A percentile compares a stretch with the other conserved stretches of the same genome.
Evolutionary conservation across 2,329 filamentous ascomycete species (phyloP).

Genomic region (Trichoderma sp.): DNA sequence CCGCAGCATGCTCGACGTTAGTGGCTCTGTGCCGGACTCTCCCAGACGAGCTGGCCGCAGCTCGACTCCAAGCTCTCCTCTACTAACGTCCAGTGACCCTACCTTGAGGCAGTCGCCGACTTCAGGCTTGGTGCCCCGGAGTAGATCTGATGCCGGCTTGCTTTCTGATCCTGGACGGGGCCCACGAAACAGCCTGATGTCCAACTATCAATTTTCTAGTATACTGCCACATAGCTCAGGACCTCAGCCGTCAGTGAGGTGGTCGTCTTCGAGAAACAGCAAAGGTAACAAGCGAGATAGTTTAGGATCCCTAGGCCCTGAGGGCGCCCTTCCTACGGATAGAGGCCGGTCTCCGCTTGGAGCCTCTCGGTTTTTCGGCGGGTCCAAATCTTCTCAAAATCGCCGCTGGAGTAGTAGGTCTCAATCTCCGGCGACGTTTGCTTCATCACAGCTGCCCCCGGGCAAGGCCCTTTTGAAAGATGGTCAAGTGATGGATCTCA

Average conservation of each 20-base stretch:
- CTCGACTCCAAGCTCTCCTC: slow-evolving; percentile 40
- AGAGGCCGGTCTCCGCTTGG: slow-evolving; percentile 46
- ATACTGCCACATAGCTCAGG: slow-evolving; percentile 57
- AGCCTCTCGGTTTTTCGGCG: slow-evolving; percentile 36
- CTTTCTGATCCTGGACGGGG: slow-evolving; percentile 40
- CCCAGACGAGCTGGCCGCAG: slow-evolving; percentile 33
- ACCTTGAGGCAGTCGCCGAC: slow-evolving; percentile 29
- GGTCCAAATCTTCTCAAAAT: slow-evolving; percentile 57
- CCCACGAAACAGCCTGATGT: slow-evolving; percentile 46
- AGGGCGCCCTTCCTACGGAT: slow-evolving; percentile 49
- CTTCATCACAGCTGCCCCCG: slow-evolving; percentile 33
- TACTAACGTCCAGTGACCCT: slow-evolving; percentile 27
- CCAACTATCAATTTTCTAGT: slow-evolving; percentile 63
- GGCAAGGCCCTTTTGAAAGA: slow-evolving; percentile 57
- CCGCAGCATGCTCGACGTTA: slow-evolving; percentile 57
- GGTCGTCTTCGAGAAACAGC: slow-evolving; percentile 44
- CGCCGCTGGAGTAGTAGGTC: slow-evolving; percentile 45
- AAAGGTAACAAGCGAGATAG: slow-evolving; percentile 34
- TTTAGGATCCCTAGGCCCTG: slow-evolving; percentile 35
- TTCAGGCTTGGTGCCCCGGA: slow-evolving; percentile 43
- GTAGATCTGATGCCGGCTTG: slow-evolving; percentile 56
- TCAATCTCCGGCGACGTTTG: slow-evolving; percentile 40
- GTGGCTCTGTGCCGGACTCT: slow-evolving; percentile 40
- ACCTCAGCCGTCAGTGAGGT: slow-evolving; percentile 51
- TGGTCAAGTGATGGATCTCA: slow-evolving; percentile 65